These are phyloP conservation scores for Penicillium sp. DNA, from an alignment of 2,329 filamentous ascomycete genomes.

Conservation along the genomic window DNA sequence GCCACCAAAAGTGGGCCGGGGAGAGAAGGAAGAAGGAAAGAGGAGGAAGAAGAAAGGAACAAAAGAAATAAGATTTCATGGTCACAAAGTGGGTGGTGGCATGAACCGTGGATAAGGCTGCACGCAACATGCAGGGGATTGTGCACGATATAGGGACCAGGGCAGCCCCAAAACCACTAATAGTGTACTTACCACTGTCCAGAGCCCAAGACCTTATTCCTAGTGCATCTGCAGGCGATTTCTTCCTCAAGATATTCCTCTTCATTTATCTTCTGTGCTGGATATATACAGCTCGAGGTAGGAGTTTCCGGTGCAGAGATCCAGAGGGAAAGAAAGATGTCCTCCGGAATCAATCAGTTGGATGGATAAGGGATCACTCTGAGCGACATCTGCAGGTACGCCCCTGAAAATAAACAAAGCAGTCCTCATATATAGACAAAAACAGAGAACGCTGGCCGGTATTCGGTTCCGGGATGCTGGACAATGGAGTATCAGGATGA, in stretches of 20 bases:
- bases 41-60: background rate
- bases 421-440: background rate
- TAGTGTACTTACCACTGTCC: conserved; percentile 13
- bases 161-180: background rate
- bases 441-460: background rate
- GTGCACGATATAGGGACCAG: background rate
- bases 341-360: background rate
- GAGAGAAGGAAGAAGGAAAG: background rate
- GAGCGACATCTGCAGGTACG: background rate
- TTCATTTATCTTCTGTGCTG: conserved; percentile 11
- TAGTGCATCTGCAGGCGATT: conserved; percentile 13
- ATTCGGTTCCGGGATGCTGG: background rate
- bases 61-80: background rate
- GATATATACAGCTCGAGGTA: background rate
- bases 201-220: conserved; percentile 10
- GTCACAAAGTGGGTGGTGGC: background rate
- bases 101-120: conserved; percentile 2
- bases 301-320: background rate
- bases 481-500: background rate
- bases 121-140: conserved; percentile 13
- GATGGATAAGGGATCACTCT: background rate
- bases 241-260: conserved; percentile 11
- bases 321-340: background rate
- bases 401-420: background rate
- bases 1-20: background rate